phyloP scores from a whole-genome alignment of 352 stramenopile species.

The Thraustochytrium striatum region DNA sequence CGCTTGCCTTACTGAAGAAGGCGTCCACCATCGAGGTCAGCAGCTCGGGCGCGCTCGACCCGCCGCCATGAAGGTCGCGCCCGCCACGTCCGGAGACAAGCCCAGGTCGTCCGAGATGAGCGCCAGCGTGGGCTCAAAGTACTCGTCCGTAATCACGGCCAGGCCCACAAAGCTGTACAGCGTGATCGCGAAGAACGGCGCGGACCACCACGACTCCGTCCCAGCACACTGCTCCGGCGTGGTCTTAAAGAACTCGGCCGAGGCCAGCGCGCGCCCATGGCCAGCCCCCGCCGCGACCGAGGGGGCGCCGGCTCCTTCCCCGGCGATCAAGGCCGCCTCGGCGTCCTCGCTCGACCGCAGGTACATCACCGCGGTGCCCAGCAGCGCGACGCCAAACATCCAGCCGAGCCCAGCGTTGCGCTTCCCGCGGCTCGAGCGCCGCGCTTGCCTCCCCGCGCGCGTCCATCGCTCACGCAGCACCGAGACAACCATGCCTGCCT shows the following conservation, averaged over 20 bases:
- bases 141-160: slow-evolving; percentile 56
- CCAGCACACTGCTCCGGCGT: not conserved
- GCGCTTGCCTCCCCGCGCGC: too few species aligned
- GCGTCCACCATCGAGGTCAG: slow-evolving; percentile 33
- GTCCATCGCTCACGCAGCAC: too few species aligned
- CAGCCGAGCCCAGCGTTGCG: not conserved
- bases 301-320: too few species aligned
- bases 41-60: slow-evolving; percentile 27
- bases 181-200: slow-evolving; percentile 8
- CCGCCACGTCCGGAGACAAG: slow-evolving; percentile 17
- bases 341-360: too few species aligned
- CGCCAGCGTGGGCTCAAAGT: slow-evolving; percentile 56
- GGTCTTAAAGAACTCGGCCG: slow-evolving; percentile 6
- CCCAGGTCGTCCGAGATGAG: slow-evolving; percentile 50
- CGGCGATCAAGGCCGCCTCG: too few species aligned
- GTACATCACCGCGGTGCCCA: too few species aligned
- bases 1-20: slow-evolving; percentile 41
- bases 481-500: too few species aligned
- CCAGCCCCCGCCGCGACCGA: too few species aligned
- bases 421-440: too few species aligned
- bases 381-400: too few species aligned
- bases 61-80: slow-evolving; percentile 46
- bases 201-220: not conserved
- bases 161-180: slow-evolving; percentile 46
- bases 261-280: too few species aligned